Evolutionary conservation across 805 yeast species (phyloP), one percentile per base, ranked within the genome.

Genomic region (Candida railenensis): DNA sequence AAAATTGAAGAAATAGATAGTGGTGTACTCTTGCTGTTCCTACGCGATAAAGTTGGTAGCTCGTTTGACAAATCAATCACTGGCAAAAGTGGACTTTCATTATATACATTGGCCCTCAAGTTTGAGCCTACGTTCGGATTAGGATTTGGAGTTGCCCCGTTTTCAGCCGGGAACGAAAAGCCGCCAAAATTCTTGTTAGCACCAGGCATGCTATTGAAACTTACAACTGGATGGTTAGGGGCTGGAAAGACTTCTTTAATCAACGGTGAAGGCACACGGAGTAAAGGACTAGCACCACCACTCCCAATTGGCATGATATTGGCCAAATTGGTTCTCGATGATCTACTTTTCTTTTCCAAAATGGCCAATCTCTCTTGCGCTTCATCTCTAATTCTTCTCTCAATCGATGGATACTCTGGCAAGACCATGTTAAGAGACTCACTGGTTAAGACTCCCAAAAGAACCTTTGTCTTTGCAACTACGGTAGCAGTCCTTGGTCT

Each of bases 401-500:
- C 91, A 34, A 86, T 78, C 2, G 66, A 61, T 0, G 92, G 91
- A 59, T 79, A 85, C 47, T 74, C 77, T 1, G 82, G 79, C 20
- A 86, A 66, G 1, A 86, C 85, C 9, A 71, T 64, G 49, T 77
- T 76, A 42, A 86, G 71, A 9, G 82, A 77, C 47, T 82, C 87
- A 14, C 82, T 78, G 0, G 89, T 84, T 38, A 86, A 66, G 1
- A 85, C 85, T 1, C 89, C 90, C 4, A 83, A 69, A 43, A 87
- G 63, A 1, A 87, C 89, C 53, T 74, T 78, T 0, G 87, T 77
- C 49, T 84, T 66, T 2, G 91, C 85, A 19, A 85, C 80, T 12
- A 86, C 90, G 2, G 90, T 84, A 0, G 92, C 92, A 0, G 91
- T 85, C 53, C 92, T 69, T 16, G 91, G 90, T 42, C 91, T 68